Evolutionary conservation across 495 filamentous ascomycete genomes (phyloP), one percentile per base, ranked within the genome.

Genomic region (Gamarada debralockiae): DNA sequence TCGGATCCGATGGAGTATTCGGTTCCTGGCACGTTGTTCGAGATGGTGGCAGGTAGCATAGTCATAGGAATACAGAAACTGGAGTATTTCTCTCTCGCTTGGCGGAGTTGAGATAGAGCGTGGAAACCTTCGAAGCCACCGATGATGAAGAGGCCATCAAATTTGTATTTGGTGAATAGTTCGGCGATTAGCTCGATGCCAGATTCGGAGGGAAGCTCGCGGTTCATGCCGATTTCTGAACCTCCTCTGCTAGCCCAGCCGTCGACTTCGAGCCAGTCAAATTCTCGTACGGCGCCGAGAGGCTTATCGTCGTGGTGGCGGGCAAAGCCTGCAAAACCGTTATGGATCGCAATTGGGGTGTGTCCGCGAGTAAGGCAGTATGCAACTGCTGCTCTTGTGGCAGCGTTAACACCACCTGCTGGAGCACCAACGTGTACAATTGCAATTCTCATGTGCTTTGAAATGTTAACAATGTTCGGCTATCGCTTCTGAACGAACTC

Each of bases 101-200:
- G 79, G 51, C 92, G 82, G 34, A 99, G 76, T 67, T 97, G 84
- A 33, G 85, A 86, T 41, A 97, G 77, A 1, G 95, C 85, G 46
- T 93, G 95, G 75, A 92, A 99, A 9, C 90, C 95, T 70, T 99
- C 95, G 59, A 99, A 99, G 2, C 95, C 95, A 62, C 95, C 95
- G 40, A 97, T 83, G 40, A 97, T 79, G 65, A 97, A 93, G 0
- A 99, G 73, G 1, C 85, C 95, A 52, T 99, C 89, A 59, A 99
- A 89, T 44, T 85, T 80, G 73, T 95, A 93, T 48, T 84, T 74
- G 57, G 87, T 80, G 66, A 99, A 95, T 62, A 88, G 83, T 55
- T 81, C 78, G 33, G 95, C 92, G n/a, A 92, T 86, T 47, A 76
- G 83, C 49, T 85, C 84, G 64, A 95, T 83, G 53, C 89, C 87